Percentiles rank a stretch among this genome's conserved stretches.
Conservation (phyloP, 257 asterid species). For the Scutellaria minor region DNA sequence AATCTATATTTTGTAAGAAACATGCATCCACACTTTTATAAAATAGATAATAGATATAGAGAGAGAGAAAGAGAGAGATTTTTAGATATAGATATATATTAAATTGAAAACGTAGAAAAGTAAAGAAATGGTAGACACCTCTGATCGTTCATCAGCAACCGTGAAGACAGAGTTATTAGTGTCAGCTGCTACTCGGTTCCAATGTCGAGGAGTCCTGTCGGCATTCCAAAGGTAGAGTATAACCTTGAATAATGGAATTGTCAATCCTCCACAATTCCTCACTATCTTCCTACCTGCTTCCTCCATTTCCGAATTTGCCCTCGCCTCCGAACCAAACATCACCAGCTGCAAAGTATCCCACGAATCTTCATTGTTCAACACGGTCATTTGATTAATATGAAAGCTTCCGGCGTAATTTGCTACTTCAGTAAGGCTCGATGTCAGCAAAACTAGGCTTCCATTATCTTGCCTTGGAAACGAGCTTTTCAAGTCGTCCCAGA, state of each 20-base stretch:
- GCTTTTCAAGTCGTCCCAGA: neutral
- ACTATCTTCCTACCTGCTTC: slow-evolving; percentile 32
- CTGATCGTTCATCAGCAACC: neutral
- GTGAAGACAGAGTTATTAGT: slow-evolving; percentile 8
- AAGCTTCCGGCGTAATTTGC: neutral
- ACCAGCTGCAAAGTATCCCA: slow-evolving; percentile 3
- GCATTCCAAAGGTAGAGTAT: slow-evolving; percentile 13
- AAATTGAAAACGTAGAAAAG: no score
- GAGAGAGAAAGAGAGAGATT: no score
- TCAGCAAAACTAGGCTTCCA: slow-evolving; percentile 10
- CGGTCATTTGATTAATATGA: no score
- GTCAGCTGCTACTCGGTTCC: slow-evolving; percentile 26
- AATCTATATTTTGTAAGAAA: no score
- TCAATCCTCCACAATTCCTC: slow-evolving; percentile 33
- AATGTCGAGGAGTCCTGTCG: neutral
- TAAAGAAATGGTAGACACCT: neutral
- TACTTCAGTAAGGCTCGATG: slow-evolving; percentile 12
- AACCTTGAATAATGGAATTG: slow-evolving; percentile 27
- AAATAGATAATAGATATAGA: no score
- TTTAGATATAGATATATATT: no score
- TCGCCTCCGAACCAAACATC: slow-evolving; percentile 13
- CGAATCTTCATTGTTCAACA: neutral
- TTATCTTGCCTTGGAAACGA: neutral
- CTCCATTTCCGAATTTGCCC: neutral
- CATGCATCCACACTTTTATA: no score